Evolutionary conservation across 164 flowering plant species (phyloP), one percentile per base, ranked within the genome.

Genomic region (Brasenia schreberi): DNA sequence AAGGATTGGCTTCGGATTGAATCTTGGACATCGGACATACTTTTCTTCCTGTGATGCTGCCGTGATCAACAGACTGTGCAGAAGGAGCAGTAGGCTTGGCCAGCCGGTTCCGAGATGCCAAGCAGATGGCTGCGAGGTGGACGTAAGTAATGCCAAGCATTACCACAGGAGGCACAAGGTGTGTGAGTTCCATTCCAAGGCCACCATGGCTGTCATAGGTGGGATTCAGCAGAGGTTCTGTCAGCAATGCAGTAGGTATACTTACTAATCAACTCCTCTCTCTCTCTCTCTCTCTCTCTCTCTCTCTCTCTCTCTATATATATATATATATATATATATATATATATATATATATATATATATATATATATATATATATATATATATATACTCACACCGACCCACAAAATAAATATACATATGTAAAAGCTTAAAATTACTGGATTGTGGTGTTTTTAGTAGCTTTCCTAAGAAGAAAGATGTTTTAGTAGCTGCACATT

Each of bases 181-280:
- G 3, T 75, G 77, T 71, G 77, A 75, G 42, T 64, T 75, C 64
- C 77, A 75, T 27, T 75, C 77, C 59, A 75, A 75, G 66, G 77
- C 77, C 6, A 71, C 75, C 19, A 75, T 66, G 64, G 77, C 71
- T 45, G 42, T 75, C 43, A 68, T 71, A 17, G 75, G 67, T n/a
- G 75, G 74, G 6, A 33, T 66, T 7, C 75, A 75, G 61, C 77
- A 75, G 43, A 58, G 77, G 5, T 75, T 75, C 44, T 75, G 77
- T n/a, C 77, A 75, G 66, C 77, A 75, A 68, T 75, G 77, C 53
- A 75, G 77, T 75, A 71, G 77, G 77, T 75, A 49, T 33, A 33
- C 39, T 33, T 33, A 33, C 39, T 33, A 33, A 33, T 33, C 39
- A 33, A 23, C 2, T 23, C 27, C 53, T 45, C 53, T 49, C 56